Percentiles rank a stretch among this genome's conserved stretches.
Conservation (phyloP, 2,329 filamentous ascomycete genomes). For the Ceratocystis destructans region DNA sequence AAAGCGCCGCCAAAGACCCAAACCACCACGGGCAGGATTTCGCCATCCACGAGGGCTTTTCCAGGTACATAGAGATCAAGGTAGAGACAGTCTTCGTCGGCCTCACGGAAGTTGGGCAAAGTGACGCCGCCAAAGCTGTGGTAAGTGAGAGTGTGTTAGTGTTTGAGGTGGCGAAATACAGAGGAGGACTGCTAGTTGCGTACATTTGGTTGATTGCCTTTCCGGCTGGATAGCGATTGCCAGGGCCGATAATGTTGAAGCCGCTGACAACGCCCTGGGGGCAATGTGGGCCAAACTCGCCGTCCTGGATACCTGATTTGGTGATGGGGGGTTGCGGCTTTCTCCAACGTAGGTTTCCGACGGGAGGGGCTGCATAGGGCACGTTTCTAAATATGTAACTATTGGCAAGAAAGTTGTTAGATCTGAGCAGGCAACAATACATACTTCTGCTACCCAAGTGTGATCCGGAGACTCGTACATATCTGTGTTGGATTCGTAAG, state of each 20-base stretch:
- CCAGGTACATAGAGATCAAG: slow-evolving; percentile 37
- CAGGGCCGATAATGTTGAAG: slow-evolving; percentile 26
- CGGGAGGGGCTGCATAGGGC: slow-evolving; percentile 31
- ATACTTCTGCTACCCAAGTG: too few species aligned
- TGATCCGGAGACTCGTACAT: slow-evolving; percentile 13
- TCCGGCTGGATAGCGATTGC: slow-evolving; percentile 26
- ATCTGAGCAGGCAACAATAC: neutral
- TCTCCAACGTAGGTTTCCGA: slow-evolving; percentile 29
- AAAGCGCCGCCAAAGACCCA: slow-evolving; percentile 36
- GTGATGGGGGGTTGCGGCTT: slow-evolving; percentile 28
- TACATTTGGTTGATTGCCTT: slow-evolving; percentile 27
- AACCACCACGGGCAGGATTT: slow-evolving; percentile 31
- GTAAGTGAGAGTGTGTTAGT: neutral
- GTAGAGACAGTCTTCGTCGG: slow-evolving; percentile 36
- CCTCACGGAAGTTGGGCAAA: slow-evolving; percentile 24
- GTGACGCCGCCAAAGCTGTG: slow-evolving; percentile 26
- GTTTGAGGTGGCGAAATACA: neutral
- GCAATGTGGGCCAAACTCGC: slow-evolving; percentile 18
- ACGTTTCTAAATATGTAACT: slow-evolving; percentile 30
- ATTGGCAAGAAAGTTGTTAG: neutral
- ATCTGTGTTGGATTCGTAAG: slow-evolving; percentile 18
- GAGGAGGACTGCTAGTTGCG: neutral
- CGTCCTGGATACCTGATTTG: slow-evolving; percentile 14
- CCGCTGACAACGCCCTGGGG: slow-evolving; percentile 21
- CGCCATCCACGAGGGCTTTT: slow-evolving; percentile 28